Base-by-base conservation (phyloP, 768 basidiomycete species). In the Lanmaoa pseudosensibilis region DNA sequence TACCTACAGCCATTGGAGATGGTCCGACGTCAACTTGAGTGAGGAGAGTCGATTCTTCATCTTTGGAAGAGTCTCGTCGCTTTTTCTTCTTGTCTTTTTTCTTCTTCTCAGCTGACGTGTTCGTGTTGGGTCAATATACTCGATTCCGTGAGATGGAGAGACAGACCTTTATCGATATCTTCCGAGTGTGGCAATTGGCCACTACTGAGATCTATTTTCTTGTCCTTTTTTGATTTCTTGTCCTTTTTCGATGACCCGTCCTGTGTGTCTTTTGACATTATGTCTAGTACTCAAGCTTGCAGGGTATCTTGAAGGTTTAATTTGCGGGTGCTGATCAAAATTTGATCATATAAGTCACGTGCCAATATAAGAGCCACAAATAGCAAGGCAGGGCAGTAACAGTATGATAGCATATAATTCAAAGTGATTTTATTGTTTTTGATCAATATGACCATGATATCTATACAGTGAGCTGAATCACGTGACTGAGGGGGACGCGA, bases 81-180 rank as follows among this genome's bases (percentile, higher is more conserved):
- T 74, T 78, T 64, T 76, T 76, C 59, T 75, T 77, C 66, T 77
- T 77, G 47, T 75, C 73, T 48, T 73, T 73, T 52, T 68, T 71
- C 63, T 73, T 75, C 58, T 70, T 73, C 46, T 58, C 64, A 38
- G 38, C 56, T 57, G 50, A 54, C 52, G 61, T 56, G 59, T 48
- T 43, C 30, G 34, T 16, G 23, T 40, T 59, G 21, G 39, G 60
- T 67, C 41, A 65, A 47, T 33, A 52, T 10, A 23, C n/a, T 38
- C 21, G 44, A 23, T 21, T 23, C 30, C 23, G 21, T 34, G 32
- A 34, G 30, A 39, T 25, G 7, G 12, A 16, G 12, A 19, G 23
- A 59, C 61, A 38, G 40, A 72, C 73, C 60, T 69, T 66, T 57
- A 43, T 60, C 52, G 45, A 39, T 34, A 18, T 2, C 43, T 7